Conservation (phyloP, 306 rosid genomes). For the Castanospermum australe region DNA sequence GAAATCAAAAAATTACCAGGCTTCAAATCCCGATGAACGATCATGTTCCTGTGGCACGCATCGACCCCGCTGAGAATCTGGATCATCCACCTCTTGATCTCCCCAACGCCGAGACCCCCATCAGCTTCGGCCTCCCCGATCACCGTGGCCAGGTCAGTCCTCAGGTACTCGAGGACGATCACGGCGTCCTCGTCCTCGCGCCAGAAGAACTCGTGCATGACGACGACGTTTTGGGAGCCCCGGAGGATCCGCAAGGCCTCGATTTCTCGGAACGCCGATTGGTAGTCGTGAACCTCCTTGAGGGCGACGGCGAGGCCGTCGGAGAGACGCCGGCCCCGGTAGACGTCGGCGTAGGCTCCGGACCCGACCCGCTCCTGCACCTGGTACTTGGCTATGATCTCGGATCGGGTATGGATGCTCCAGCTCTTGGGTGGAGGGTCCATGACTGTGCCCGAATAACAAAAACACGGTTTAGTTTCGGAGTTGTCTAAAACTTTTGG, state of each 20-base stretch:
- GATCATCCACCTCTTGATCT: slow-evolving; percentile 79
- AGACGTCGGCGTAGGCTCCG: slow-evolving; percentile 88
- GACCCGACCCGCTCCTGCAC: slow-evolving; percentile 73
- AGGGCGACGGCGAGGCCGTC: slow-evolving; percentile 73
- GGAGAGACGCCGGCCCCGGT: slow-evolving; percentile 67
- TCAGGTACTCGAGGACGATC: slow-evolving; percentile 72
- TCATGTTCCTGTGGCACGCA: slow-evolving; percentile 66
- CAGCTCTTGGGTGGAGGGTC: slow-evolving; percentile 69
- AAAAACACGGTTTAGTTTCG: background rate
- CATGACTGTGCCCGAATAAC: slow-evolving; percentile 21
- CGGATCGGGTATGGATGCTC: slow-evolving; percentile 88
- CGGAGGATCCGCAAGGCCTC: slow-evolving; percentile 69
- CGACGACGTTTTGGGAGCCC: slow-evolving; percentile 61
- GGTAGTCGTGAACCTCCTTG: slow-evolving; percentile 86
- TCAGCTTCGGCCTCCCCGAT: slow-evolving; percentile 41
- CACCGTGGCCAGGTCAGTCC: slow-evolving; percentile 58
- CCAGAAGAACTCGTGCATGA: slow-evolving; percentile 86
- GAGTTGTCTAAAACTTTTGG: background rate
- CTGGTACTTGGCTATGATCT: slow-evolving; percentile 66
- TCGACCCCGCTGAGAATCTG: slow-evolving; percentile 75
- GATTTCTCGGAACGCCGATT: slow-evolving; percentile 80
- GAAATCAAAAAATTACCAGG: slow-evolving; percentile 74
- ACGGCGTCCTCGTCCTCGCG: slow-evolving; percentile 91
- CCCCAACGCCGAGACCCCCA: slow-evolving; percentile 42
- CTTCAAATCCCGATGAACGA: slow-evolving; percentile 86